Base-by-base conservation (phyloP, 140 eudicot genomes). In the Bidens hawaiensis region DNA sequence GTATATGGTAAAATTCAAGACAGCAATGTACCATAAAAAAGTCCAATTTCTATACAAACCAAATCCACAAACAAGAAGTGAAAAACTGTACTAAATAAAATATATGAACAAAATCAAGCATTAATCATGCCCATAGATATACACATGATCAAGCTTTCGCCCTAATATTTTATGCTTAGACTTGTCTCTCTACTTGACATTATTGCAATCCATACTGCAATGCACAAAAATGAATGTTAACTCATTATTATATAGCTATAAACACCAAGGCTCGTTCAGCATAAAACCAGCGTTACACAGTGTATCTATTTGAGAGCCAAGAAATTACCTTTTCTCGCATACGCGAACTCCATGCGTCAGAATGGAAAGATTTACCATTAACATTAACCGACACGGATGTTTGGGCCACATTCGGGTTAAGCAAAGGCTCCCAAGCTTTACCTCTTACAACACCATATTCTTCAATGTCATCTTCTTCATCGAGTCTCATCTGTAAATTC, bases 291-390 rank as follows among this genome's bases (percentile, higher is more conserved):
- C 2, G 3, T 12, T 6, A 22, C 27, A 43, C n/a, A n/a, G n/a
- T n/a, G n/a, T 26, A 3, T 24, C 14, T 53, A 5, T 26, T 24
- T 53, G 3, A 45, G 62, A 46, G 47, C 64, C 15, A 26, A 31
- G 18, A 3, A 49, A n/a, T 4, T 73, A 83, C 95, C 95, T 78
- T 87, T 65, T 83, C 78, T 71, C 95, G 68, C 74, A 83, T 83
- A 17, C 88, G 77, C 26, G 84, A 62, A 71, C 82, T 76, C 89
- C 86, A 79, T 26, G 79, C 60, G 49, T 81, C 89, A 34, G 78
- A 72, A 58, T 59, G 81, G 69, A 67, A 42, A 72, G 71, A 74
- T 81, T 62, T 76, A 31, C 27, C 72, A 48, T 76, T 72, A 18
- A 73, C 81, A 62, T 5, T 83, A 38, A 43, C 40, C 9, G 79